These are phyloP conservation scores for Periconia sp. DNA, from an alignment of 2,329 filamentous ascomycete genomes.

Conservation along the genomic window DNA sequence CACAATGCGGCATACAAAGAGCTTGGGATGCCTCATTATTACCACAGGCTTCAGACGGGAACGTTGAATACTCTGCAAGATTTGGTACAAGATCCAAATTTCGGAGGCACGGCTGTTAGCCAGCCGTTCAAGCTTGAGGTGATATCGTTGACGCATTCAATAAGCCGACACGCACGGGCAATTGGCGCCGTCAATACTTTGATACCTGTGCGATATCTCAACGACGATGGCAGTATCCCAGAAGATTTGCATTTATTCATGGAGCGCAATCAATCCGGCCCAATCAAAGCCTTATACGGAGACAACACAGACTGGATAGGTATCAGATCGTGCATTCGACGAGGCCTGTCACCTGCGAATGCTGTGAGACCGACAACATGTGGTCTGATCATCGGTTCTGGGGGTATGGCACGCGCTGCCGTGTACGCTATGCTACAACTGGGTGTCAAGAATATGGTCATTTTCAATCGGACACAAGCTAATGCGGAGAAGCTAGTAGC, in stretches of 20 bases:
- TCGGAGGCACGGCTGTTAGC: constrained; percentile 74
- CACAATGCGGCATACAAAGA: constrained; percentile 72
- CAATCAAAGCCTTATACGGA: constrained; percentile 73
- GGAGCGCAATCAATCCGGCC: constrained; percentile 68
- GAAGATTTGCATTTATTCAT: constrained; percentile 59
- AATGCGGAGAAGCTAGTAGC: constrained; percentile 71
- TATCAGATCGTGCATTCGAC: constrained; percentile 73
- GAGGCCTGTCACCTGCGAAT: constrained; percentile 74
- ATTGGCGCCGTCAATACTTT: constrained; percentile 81
- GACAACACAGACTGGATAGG: constrained; percentile 86
- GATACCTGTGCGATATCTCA: constrained; percentile 69
- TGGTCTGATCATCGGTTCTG: constrained; percentile 63
- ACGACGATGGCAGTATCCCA: constrained; percentile 63
- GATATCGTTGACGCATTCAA: constrained; percentile 66
- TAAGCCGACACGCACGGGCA: constrained; percentile 74
- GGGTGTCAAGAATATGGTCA: constrained; percentile 76
- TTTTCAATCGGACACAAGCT: constrained; percentile 73
- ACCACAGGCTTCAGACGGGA: constrained; percentile 67
- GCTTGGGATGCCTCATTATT: constrained; percentile 72
- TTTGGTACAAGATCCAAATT: constrained; percentile 68
- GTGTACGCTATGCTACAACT: constrained; percentile 80
- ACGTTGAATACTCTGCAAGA: constrained; percentile 68
- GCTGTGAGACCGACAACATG: constrained; percentile 60
- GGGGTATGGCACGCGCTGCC: constrained; percentile 78
- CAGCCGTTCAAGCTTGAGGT: constrained; percentile 78